Base-by-base conservation (phyloP, 164 flowering plant species). In the Cinnamomum micranthum region DNA sequence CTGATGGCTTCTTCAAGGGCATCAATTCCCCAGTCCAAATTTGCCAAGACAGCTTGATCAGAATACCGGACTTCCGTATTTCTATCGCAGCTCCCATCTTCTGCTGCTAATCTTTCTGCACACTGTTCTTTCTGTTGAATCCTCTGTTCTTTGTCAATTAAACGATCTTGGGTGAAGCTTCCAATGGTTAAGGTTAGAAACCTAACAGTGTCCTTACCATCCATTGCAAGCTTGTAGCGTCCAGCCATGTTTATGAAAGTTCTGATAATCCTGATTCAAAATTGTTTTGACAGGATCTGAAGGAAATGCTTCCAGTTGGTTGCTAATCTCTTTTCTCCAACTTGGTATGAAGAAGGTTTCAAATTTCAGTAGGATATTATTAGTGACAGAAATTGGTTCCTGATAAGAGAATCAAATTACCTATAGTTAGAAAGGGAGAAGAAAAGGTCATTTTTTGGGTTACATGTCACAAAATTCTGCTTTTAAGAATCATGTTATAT, bases 21-120 rank as follows among this genome's bases (percentile, higher is more conserved):
- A 68, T 91, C 96, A 47, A 91, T 91, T 3, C 96, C 96, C 96
- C 96, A 91, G 75, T 91, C 96, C 73, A 91, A 71, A 76, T 91
- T 91, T 0, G 96, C 96, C 41, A 88, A 71, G 11, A 91, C 92
- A 22, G 93, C 93, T 69, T 91, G 96, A 73, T 91, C 96, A 10
- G 96, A 85, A 82, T 89, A 91, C 19, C 84, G 75, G 28, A 91
- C 87, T 71, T 86, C 92, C n/a, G 22, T 70, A 62, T 78, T 81
- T 59, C 79, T 81, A 50, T 69, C 82, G 11, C 60, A 27, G 72
- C 81, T 77, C 22, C 80, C 88, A 73, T 83, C 88, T 73, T 87
- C 92, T 2, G 96, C 92, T 50, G 93, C 91, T 80, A 89, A 81
- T 73, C 96, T 84, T 84, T 91, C 96, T 6, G 91, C 93, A 81